Conservation (phyloP, 257 asterid species). For the Lycium barbarum region DNA sequence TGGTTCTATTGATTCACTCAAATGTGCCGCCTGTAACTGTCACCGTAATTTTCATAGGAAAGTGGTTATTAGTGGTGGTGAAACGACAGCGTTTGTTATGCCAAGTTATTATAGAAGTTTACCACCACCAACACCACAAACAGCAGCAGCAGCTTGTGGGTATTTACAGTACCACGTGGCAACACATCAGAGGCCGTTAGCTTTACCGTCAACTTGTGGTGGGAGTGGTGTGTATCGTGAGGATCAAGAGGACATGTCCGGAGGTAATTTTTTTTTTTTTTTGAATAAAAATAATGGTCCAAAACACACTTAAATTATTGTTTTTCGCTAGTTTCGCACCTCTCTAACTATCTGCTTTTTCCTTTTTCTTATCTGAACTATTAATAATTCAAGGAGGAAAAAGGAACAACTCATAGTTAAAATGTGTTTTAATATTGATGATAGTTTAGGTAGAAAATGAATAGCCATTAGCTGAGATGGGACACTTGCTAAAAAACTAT, state of each 20-base stretch:
- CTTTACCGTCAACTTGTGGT: slow-evolving; percentile 44
- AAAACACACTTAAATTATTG: too few relatives aligned
- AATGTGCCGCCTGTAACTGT: slow-evolving; percentile 81
- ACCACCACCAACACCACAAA: slow-evolving; percentile 7
- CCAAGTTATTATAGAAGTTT: neutral
- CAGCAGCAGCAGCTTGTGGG: slow-evolving; percentile 34
- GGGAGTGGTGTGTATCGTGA: slow-evolving; percentile 23
- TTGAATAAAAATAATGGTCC: neutral
- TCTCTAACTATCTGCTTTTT: too few relatives aligned
- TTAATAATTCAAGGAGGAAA: too few relatives aligned
- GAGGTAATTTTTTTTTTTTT: slow-evolving; percentile 26
- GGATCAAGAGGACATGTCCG: slow-evolving; percentile 39
- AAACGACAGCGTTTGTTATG: slow-evolving; percentile 8
- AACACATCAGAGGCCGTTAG: slow-evolving; percentile 42
- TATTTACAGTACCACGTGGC: slow-evolving; percentile 45
- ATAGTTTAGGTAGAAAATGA: too few relatives aligned
- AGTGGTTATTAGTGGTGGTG: slow-evolving; percentile 35
- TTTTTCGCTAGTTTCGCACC: too few relatives aligned
- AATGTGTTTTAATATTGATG: too few relatives aligned
- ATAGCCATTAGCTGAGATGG: too few relatives aligned
- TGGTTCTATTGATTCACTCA: slow-evolving; percentile 66
- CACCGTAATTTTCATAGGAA: slow-evolving; percentile 92
- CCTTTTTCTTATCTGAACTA: too few relatives aligned
- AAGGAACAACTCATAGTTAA: too few relatives aligned
- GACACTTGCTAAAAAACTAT: too few relatives aligned